Base-by-base conservation (phyloP, 768 basidiomycete genomes). In the Leccinum longicurvipes region DNA sequence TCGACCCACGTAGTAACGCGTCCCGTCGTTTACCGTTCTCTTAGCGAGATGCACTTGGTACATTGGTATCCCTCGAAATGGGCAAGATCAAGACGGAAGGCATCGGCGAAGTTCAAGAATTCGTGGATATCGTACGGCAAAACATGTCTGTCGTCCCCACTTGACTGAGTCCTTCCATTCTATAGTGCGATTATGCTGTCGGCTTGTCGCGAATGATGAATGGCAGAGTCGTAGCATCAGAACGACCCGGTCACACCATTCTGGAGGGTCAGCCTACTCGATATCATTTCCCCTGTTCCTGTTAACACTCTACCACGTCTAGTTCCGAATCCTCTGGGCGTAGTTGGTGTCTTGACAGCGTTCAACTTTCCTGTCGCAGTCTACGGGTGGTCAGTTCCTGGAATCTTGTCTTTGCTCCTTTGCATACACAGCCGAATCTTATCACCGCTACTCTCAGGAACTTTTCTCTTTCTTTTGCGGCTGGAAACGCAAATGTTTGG, bases 331-430 rank as follows among this genome's bases (percentile, higher is more conserved):
- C 95, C 96, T 21, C 79, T 98, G 0, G 86, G 87, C 10, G 76
- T 85, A 3, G 77, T 88, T 9, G 85, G 78, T 28, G 83, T 96
- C 10, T 74, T 98, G 50, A 88, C 91, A 21, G 96, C 96, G 0
- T 98, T 97, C 78, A 98, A 98, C 71, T 98, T 98, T 69, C 96
- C 96, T 10, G 86, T 92, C 42, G 93, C 93, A 31, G 92, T 95
- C 44, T 93, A 91, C 71, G 92, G 92, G 60, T 94, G 92, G 91
- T 87, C 72, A 39, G 76, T 64, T 41, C 47, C 36, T 57, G 41
- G n/a, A 34, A 32, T 42, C 54, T 17, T 23, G 27, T 53, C 14
- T 29, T 25, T 41, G 10, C 11, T 53, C 42, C 55, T 55, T 49
- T 54, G 39, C 44, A 23, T 48, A 50, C 27, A 48, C 41, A 24